Percentiles rank a stretch among this genome's conserved stretches.
Conservation (phyloP, 345 rosid species). For the Melaleuca quinquenervia region DNA sequence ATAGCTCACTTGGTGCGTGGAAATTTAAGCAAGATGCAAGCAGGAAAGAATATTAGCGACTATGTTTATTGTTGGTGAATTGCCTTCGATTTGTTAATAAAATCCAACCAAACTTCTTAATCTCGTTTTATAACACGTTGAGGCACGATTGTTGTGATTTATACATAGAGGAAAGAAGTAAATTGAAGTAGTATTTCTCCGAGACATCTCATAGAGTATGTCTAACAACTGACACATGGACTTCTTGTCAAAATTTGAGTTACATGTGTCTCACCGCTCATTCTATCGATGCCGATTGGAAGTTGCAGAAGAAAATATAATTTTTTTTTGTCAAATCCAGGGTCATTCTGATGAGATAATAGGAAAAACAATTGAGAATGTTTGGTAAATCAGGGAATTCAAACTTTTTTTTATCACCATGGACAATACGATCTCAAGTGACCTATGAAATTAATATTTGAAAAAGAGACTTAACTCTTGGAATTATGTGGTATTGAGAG, state of each 20-base stretch:
- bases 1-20: neutral
- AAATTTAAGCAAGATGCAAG: neutral
- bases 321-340: neutral
- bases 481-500: neutral
- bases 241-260: neutral
- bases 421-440: conserved; percentile 6
- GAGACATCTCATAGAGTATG: neutral
- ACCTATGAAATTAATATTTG: neutral
- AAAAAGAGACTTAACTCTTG: neutral
- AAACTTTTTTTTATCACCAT: neutral
- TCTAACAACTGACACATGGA: conserved; percentile 1
- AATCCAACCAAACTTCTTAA: too few relatives aligned
- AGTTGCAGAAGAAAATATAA: neutral
- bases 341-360: neutral
- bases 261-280: neutral
- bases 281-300: neutral
- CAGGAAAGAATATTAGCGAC: neutral
- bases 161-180: neutral
- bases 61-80: neutral
- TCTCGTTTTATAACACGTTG: too few relatives aligned
- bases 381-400: neutral
- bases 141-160: neutral
- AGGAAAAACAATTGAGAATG: neutral
- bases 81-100: too few relatives aligned
- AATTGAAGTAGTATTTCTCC: neutral